Percentiles rank a stretch among this genome's conserved stretches.
Conservation (phyloP, 106 monocot species). For the Acorus gramineus region DNA sequence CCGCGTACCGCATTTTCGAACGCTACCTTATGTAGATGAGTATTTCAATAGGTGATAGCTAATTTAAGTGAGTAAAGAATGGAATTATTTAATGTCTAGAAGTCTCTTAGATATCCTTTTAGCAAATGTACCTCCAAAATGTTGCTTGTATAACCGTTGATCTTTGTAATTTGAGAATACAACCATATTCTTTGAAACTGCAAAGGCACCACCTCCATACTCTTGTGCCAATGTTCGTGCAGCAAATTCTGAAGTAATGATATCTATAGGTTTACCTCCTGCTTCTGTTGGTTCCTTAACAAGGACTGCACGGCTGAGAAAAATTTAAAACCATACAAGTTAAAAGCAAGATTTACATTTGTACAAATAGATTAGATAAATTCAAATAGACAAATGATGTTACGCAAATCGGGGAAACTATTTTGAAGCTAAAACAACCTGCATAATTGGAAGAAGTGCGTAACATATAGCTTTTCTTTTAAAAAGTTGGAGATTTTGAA, state of each 20-base stretch:
- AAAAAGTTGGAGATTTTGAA: too few species aligned
- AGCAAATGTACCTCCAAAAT: constrained; percentile 42
- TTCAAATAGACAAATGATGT: too few species aligned
- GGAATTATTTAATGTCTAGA: too few species aligned
- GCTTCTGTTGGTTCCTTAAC: constrained; percentile 50
- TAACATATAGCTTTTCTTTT: too few species aligned
- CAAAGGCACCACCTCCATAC: constrained; percentile 82
- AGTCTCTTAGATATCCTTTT: too few species aligned
- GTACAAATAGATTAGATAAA: not conserved
- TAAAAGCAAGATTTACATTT: not conserved
- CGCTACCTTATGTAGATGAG: too few species aligned
- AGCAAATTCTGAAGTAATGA: constrained; percentile 55
- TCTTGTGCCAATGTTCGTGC: constrained; percentile 84
- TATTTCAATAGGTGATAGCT: too few species aligned
- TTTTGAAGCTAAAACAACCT: too few species aligned
- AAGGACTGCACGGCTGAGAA: constrained; percentile 71
- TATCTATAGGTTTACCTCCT: constrained; percentile 49
- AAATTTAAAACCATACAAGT: not conserved
- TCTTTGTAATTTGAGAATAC: constrained; percentile 91
- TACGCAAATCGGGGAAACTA: too few species aligned
- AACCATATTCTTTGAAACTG: constrained; percentile 41
- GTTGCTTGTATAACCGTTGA: constrained; percentile 68
- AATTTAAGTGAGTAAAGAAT: too few species aligned
- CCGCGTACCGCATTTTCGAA: too few species aligned
- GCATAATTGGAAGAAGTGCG: too few species aligned